Base-by-base conservation (phyloP, 2,329 filamentous ascomycete genomes). In the Diaporthe ilicicola region DNA sequence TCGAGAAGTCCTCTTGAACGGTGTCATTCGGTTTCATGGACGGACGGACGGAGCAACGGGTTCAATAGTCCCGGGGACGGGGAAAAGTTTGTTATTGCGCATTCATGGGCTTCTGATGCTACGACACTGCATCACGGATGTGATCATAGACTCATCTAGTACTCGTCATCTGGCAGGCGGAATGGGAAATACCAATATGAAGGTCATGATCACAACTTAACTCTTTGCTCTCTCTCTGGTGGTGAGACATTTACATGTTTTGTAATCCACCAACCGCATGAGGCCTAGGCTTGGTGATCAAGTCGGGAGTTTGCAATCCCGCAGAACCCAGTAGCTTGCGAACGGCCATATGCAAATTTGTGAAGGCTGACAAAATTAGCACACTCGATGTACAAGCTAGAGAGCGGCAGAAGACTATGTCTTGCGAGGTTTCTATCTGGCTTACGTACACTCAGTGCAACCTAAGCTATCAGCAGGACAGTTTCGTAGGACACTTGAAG, bases 1-100 rank as follows among this genome's bases (percentile, higher is more conserved):
- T 92, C 82, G 90, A 91, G 84, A 91, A 92, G 87, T 86, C 76
- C 74, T 74, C 86, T 80, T 88, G 87, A 86, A 75, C 72, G 67
- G 42, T 65, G 48, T 70, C 59, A 53, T 73, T 68, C 51, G 68
- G 68, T 39, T 68, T 61, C 56, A 71, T 66, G 69, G 34, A 54
- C 37, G 62, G 70, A 73, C 69, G 72, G 70, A 70, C 53, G 55
- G 65, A 72, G 66, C 66, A 68, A 48, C 17, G 15, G 66, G 66
- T 65, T 69, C 55, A 27, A 48, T 54, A 70, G 59, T 68, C 59
- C 48, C 65, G 50, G 69, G 71, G 54, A 66, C 61, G 34, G 71
- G 69, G 64, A 71, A 69, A 70, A 67, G 48, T 62, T 59, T 62
- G 59, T 42, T 56, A 17, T 65, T 61, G 53, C 29, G 66, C 37